A percentile compares a stretch with the other conserved stretches of the same genome.
phyloP scores from a whole-genome alignment of 2,329 filamentous ascomycete genomes.

The Colletotrichum melonis region DNA sequence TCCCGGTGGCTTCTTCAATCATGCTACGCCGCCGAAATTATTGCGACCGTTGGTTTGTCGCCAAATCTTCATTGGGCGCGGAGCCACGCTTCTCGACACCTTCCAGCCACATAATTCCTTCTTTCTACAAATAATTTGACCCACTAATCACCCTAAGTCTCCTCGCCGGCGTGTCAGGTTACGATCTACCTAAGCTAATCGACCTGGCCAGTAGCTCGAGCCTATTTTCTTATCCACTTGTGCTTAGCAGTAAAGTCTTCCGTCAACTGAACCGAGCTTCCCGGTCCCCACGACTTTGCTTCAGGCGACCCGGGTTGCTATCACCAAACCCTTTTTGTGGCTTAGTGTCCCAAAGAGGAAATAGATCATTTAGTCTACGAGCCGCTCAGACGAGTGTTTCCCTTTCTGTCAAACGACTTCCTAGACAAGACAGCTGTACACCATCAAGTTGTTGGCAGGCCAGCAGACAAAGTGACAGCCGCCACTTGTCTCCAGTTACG shows the following conservation, averaged over 20 bases:
- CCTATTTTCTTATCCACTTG: background rate
- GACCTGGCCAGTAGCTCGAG: slow-evolving; percentile 7
- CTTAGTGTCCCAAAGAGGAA: slow-evolving; percentile 7
- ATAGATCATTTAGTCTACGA: background rate
- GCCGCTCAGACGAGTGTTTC: slow-evolving; percentile 20
- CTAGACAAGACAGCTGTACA: slow-evolving; percentile 25
- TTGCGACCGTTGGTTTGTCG: background rate
- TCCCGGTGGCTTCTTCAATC: background rate
- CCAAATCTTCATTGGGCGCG: background rate
- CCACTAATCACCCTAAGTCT: background rate
- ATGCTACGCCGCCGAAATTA: background rate
- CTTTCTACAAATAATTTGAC: background rate
- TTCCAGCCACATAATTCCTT: background rate
- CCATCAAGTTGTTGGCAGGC: slow-evolving; percentile 15
- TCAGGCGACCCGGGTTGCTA: background rate
- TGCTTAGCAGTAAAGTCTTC: background rate
- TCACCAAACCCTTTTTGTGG: background rate
- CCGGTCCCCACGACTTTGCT: slow-evolving; percentile 1
- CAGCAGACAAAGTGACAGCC: slow-evolving; percentile 23
- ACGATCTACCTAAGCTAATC: slow-evolving; percentile 7
- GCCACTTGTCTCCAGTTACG: slow-evolving; percentile 13
- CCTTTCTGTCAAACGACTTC: slow-evolving; percentile 16
- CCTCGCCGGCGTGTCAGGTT: slow-evolving; percentile 16
- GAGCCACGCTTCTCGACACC: background rate
- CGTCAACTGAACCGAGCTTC: background rate